Evolutionary conservation across 75 land plant genomes (phyloP).

Genomic region (Ceratopteris richardii): DNA sequence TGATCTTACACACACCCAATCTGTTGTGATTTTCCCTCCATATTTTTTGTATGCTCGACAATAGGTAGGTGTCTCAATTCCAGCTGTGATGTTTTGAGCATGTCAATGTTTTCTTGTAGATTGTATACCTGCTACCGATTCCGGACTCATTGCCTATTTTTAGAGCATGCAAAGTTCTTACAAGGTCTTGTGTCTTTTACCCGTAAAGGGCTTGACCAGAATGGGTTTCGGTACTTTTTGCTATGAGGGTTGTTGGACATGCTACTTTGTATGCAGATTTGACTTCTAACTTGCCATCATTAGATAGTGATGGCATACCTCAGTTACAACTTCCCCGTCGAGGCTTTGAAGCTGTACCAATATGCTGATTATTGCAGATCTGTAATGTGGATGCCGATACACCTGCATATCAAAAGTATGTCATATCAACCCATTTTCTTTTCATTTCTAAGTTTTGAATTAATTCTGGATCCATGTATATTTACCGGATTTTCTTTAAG

Average conservation of each 20-base stretch:
- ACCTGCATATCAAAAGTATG: constrained; percentile 20
- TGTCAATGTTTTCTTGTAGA: no score
- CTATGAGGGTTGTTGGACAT: not conserved
- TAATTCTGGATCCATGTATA: not conserved
- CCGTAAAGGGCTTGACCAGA: not conserved
- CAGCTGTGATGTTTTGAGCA: no score
- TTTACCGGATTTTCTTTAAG: constrained; percentile 31
- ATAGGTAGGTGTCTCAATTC: no score
- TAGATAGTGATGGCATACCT: constrained; percentile 11
- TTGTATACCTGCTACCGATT: constrained; percentile 1
- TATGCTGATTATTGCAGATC: constrained; percentile 23
- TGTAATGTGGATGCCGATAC: constrained; percentile 26
- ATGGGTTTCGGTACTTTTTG: not conserved
- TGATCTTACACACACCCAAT: no score
- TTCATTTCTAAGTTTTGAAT: no score
- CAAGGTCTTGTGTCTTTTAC: not conserved
- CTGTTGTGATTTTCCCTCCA: no score
- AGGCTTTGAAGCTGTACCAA: constrained; percentile 18
- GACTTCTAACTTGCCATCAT: no score
- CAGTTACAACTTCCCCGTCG: constrained; percentile 20
- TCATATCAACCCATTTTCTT: no score
- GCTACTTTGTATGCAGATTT: not conserved
- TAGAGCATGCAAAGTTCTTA: not conserved
- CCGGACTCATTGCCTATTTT: not conserved
- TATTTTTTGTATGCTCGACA: no score